phyloP scores from a whole-genome alignment of 495 filamentous ascomycete genomes.

The Stereocaulon alpinum region DNA sequence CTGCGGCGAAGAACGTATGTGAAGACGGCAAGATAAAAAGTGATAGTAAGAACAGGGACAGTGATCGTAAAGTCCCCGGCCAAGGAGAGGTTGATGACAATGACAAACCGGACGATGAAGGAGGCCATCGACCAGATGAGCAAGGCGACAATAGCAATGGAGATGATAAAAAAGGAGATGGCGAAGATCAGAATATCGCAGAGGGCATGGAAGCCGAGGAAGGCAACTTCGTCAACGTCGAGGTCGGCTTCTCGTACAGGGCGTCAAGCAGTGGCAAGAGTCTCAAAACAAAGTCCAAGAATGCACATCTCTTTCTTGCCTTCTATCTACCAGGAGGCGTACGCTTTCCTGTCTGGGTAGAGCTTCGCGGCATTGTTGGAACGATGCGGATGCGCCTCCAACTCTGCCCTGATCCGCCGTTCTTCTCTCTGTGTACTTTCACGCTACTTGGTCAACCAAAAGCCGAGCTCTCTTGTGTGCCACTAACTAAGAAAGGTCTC shows the following conservation, averaged over 20 bases:
- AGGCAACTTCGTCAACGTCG: slow-evolving; percentile 62
- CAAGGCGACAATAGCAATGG: slow-evolving; percentile 20
- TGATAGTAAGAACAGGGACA: slow-evolving; percentile 30
- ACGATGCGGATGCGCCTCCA: slow-evolving; percentile 56
- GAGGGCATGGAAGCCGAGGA: slow-evolving; percentile 66
- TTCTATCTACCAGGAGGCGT: slow-evolving; percentile 55
- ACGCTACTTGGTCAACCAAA: slow-evolving; percentile 69
- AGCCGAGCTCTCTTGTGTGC: slow-evolving; percentile 57
- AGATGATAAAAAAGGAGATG: slow-evolving; percentile 22
- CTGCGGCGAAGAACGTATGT: slow-evolving; percentile 47
- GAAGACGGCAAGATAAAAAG: slow-evolving; percentile 42
- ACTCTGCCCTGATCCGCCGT: slow-evolving; percentile 60
- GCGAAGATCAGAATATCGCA: slow-evolving; percentile 39
- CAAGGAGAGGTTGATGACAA: slow-evolving; percentile 26
- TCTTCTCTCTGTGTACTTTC: slow-evolving; percentile 57
- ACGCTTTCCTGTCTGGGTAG: slow-evolving; percentile 59
- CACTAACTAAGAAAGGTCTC: slow-evolving; percentile 52
- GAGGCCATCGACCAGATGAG: slow-evolving; percentile 17
- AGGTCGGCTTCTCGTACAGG: slow-evolving; percentile 60
- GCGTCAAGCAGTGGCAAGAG: slow-evolving; percentile 44
- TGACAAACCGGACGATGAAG: slow-evolving; percentile 15
- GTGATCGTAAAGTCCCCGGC: slow-evolving; percentile 42
- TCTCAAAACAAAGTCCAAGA: slow-evolving; percentile 50
- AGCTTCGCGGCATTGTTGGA: slow-evolving; percentile 55
- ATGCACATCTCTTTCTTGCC: slow-evolving; percentile 57